Evolutionary conservation across 2,329 filamentous ascomycete genomes (phyloP).

Genomic region (Fonsecaea monophora): DNA sequence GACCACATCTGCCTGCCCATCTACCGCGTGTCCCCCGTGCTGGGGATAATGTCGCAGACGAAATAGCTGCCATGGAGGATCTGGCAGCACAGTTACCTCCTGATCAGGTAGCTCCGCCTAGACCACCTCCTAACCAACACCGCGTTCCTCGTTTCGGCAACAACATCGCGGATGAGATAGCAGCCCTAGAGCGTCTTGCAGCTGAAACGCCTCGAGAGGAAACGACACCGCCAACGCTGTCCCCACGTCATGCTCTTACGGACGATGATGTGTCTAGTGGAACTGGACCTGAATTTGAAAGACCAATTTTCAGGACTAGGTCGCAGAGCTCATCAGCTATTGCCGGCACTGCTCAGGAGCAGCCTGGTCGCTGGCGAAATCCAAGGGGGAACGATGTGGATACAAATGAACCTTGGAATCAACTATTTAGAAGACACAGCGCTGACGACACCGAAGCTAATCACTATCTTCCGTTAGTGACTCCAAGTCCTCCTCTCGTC

Average conservation of each 20-base stretch:
- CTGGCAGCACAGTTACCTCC: neutral
- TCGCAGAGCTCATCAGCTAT: conserved; percentile 29
- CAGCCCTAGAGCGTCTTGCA: neutral
- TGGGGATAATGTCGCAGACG: conserved; percentile 6
- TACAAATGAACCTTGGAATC: conserved; percentile 16
- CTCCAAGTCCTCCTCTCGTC: conserved; percentile 5
- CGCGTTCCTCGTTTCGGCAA: neutral
- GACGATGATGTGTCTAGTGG: conserved; percentile 47
- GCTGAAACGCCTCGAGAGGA: neutral
- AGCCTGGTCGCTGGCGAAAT: conserved; percentile 1
- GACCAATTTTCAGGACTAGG: conserved; percentile 27
- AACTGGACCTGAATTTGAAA: conserved; percentile 17
- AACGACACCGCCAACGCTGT: neutral
- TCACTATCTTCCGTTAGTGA: neutral
- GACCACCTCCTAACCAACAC: neutral
- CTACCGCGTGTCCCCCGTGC: conserved; percentile 11
- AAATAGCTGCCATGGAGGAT: neutral
- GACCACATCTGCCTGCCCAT: neutral
- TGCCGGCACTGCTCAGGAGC: conserved; percentile 6
- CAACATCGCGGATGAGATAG: neutral
- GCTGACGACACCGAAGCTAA: neutral
- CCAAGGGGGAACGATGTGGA: conserved; percentile 18
- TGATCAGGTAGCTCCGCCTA: neutral
- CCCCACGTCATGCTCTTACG: conserved; percentile 36
- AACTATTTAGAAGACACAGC: conserved; percentile 24